Evolutionary conservation across 495 filamentous ascomycete genomes (phyloP), one percentile per base, ranked within the genome.

Genomic region (Xylaria acuta): DNA sequence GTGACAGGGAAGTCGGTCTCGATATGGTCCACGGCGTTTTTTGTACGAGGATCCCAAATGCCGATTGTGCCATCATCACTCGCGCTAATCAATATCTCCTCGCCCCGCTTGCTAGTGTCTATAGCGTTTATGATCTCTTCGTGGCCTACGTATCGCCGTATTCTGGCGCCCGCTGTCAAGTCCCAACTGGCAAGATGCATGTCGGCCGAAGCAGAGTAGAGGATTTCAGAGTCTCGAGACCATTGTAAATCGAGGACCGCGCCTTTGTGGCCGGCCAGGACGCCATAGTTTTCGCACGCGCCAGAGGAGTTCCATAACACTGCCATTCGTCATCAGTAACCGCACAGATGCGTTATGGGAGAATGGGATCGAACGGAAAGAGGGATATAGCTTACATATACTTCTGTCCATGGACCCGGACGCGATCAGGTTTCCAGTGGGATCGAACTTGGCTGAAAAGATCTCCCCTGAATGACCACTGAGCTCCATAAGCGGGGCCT

Each of bases 11-110:
- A 96, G 64, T 97, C 92, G 1, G 95, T 97, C 78, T 95, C 89
- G 64, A 98, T 90, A 78, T 92, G 96, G 72, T 97, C 93, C 49
- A 93, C 86, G 1, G 93, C 94, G 54, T 92, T 88, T 79, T 98
- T 99, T 71, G 95, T 93, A 69, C 97, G 88, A 45, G 96, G 94
- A 78, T 99, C 96, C 97, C 97, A 99, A 36, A 98, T 93, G 36
- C 94, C 95, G 72, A 98, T 94, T 75, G 89, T 93, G 8, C 95
- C 95, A 81, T 99, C 96, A 77, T 99, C 95, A 76, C 92, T 94
- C 12, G 91, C 96, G 75, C 92, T 97, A 59, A 97, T 87, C 41
- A 98, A 82, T 64, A 98, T 77, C 78, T 98, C 95, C 76, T 96
- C 94, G 18, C 96, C 96, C 75, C 97, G 87, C 75, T 89, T 92